Percentiles rank a stretch among this genome's conserved stretches.
phyloP scores from a whole-genome alignment of 495 filamentous ascomycete genomes.

The Thermothielavioides terrestris region DNA sequence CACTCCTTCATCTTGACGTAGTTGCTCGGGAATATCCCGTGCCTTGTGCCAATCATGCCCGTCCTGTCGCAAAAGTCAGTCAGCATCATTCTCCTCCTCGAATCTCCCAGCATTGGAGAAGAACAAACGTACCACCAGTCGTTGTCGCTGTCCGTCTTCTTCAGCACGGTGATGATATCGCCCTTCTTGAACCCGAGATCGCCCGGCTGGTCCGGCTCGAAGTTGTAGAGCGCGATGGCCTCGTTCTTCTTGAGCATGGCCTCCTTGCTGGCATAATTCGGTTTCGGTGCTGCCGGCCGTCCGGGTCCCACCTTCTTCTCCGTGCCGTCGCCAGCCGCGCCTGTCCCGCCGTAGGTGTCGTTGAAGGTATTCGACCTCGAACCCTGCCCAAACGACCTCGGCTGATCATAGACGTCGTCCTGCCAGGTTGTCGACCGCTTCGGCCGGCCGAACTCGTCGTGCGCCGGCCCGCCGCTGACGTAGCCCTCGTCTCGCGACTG shows the following conservation, averaged over 20 bases:
- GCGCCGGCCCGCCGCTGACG: conserved; percentile 29
- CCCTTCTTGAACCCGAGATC: conserved; percentile 96
- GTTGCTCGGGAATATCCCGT: conserved; percentile 50
- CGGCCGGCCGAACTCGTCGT: conserved; percentile 40
- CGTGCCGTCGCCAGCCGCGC: conserved; percentile 27
- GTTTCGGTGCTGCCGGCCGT: conserved; percentile 80
- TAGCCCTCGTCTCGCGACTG: conserved; percentile 46
- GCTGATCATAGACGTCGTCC: conserved; percentile 76
- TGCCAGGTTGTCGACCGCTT: conserved; percentile 73
- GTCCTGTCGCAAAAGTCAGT: conserved; percentile 36
- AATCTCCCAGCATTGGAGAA: neutral
- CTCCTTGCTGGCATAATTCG: conserved; percentile 61
- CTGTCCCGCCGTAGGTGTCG: conserved; percentile 27
- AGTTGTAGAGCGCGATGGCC: conserved; percentile 81
- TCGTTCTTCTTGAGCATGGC: conserved; percentile 67
- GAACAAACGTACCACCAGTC: conserved; percentile 73
- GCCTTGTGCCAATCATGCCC: conserved; percentile 44
- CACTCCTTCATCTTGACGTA: conserved; percentile 44
- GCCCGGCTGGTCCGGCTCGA: conserved; percentile 87
- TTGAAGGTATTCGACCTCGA: conserved; percentile 37
- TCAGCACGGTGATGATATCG: conserved; percentile 92
- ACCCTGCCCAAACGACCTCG: conserved; percentile 38
- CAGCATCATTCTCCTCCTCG: neutral
- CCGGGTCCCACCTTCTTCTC: conserved; percentile 43
- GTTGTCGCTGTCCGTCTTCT: conserved; percentile 83